These are phyloP conservation scores for Stagonosporopsis cucurbitacearum DNA, from an alignment of 2,329 filamentous ascomycete genomes.

Conservation along the genomic window DNA sequence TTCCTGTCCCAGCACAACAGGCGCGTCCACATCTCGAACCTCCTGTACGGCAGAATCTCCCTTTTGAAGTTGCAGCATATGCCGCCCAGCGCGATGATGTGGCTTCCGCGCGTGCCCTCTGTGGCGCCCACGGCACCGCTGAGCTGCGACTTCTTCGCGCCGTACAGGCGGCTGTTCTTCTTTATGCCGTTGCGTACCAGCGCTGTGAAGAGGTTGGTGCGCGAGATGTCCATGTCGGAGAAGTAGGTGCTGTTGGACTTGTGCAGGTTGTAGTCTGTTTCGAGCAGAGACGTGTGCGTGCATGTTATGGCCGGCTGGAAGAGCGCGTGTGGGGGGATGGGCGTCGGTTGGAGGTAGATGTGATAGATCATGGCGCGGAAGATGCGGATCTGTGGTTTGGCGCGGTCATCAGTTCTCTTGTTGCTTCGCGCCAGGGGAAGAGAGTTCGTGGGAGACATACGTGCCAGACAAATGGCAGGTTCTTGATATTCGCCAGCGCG, in stretches of 20 bases:
- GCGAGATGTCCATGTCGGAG: constrained; percentile 80
- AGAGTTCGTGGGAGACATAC: constrained; percentile 55
- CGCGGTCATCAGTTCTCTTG: constrained; percentile 14
- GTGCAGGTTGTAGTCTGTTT: constrained; percentile 87
- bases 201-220: constrained; percentile 76
- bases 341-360: constrained; percentile 53
- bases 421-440: background rate
- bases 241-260: constrained; percentile 89
- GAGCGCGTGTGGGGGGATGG: constrained; percentile 64
- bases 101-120: constrained; percentile 30
- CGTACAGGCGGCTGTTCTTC: constrained; percentile 34
- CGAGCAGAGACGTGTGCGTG: constrained; percentile 71
- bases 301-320: constrained; percentile 74
- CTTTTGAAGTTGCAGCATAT: constrained; percentile 57
- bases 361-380: constrained; percentile 56
- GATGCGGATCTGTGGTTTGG: constrained; percentile 50
- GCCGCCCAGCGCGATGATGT: constrained; percentile 54
- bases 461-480: constrained; percentile 76
- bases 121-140: constrained; percentile 25
- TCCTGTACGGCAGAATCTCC: constrained; percentile 54
- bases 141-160: constrained; percentile 28
- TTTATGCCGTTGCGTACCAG: constrained; percentile 55
- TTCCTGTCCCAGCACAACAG: constrained; percentile 58
- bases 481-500: constrained; percentile 70
- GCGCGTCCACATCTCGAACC: constrained; percentile 58